Percentiles rank a stretch among this genome's conserved stretches.
These are phyloP conservation scores for Priceomyces medius DNA, from an alignment of 805 yeast species.

Conservation along the genomic window DNA sequence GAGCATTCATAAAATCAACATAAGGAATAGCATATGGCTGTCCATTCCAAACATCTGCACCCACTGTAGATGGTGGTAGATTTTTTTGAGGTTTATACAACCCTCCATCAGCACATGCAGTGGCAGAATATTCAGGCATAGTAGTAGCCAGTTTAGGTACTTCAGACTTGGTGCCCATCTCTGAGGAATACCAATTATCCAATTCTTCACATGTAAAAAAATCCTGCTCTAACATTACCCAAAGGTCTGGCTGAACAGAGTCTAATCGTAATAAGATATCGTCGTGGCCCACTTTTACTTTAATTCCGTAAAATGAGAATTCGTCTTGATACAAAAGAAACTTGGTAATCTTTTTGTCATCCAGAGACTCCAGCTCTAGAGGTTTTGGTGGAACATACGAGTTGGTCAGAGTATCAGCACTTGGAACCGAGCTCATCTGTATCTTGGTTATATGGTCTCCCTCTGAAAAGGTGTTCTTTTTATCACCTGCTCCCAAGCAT, in stretches of 20 bases:
- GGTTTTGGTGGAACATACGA: neutral
- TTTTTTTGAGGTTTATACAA: slow-evolving; percentile 14
- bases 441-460: no score
- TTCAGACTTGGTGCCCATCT: slow-evolving; percentile 6
- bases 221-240: slow-evolving; percentile 32
- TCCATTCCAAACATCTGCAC: slow-evolving; percentile 13
- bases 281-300: neutral
- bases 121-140: slow-evolving; percentile 19
- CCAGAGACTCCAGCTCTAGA: neutral
- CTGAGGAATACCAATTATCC: slow-evolving; percentile 18
- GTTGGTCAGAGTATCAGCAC: no score
- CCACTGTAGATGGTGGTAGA: slow-evolving; percentile 10
- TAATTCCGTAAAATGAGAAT: neutral
- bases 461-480: no score
- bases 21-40: slow-evolving; percentile 25
- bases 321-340: neutral
- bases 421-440: no score
- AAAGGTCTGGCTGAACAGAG: slow-evolving; percentile 35
- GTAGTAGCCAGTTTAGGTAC: slow-evolving; percentile 17
- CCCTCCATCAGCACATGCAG: slow-evolving; percentile 31
- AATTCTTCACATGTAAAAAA: slow-evolving; percentile 25
- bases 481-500: no score
- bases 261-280: slow-evolving; percentile 23
- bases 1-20: slow-evolving; percentile 23
- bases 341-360: neutral